Percentiles rank a stretch among this genome's conserved stretches.
Evolutionary conservation across 306 rosid species (phyloP).

Genomic region (Sindora glabra): DNA sequence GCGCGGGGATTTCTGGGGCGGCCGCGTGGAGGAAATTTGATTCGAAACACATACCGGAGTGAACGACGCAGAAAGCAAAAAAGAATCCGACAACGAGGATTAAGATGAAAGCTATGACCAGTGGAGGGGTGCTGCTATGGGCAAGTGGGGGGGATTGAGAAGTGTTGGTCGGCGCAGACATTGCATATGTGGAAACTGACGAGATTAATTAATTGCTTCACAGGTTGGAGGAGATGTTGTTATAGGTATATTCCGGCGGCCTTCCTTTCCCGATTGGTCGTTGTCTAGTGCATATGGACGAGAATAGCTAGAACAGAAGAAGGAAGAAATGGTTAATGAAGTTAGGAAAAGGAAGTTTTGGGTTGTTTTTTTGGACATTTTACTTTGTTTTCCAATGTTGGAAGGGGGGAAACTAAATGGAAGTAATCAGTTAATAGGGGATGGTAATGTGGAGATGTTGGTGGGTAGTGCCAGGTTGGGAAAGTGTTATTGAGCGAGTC

Average conservation of each 20-base stretch:
- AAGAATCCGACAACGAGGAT: constrained; percentile 34
- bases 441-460: constrained; percentile 11
- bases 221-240: constrained; percentile 22
- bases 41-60: constrained; percentile 38
- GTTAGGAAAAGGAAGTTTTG: background rate
- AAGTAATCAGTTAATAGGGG: constrained; percentile 26
- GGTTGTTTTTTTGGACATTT: background rate
- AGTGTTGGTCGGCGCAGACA: constrained; percentile 6
- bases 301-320: background rate
- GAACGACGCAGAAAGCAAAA: constrained; percentile 35
- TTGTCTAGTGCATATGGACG: no score
- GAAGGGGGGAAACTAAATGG: background rate
- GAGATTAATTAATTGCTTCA: background rate
- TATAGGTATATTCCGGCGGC: constrained; percentile 22
- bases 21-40: constrained; percentile 13
- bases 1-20: constrained; percentile 19
- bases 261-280: constrained; percentile 13
- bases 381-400: background rate
- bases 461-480: constrained; percentile 5
- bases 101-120: constrained; percentile 35
- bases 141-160: background rate
- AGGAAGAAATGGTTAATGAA: background rate
- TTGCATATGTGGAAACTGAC: background rate
- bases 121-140: constrained; percentile 4
- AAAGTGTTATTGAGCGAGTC: constrained; percentile 35